phyloP scores from a whole-genome alignment of 768 basidiomycete species.

The Candolleomyces eurysporus region DNA sequence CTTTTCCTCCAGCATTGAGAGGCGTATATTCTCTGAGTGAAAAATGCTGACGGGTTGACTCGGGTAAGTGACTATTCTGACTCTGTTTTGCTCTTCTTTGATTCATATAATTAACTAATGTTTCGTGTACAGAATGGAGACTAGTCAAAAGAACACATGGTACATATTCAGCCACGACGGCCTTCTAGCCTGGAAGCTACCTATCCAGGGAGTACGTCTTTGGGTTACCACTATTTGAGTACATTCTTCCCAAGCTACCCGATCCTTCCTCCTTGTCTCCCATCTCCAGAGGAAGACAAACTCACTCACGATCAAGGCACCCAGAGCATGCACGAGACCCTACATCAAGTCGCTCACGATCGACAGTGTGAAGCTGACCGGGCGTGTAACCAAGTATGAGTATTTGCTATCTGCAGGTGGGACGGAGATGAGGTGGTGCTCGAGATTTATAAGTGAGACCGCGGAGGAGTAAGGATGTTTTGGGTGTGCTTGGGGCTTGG shows the following conservation, averaged over 20 bases:
- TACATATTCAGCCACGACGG: slow-evolving; percentile 79
- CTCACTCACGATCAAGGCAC: slow-evolving; percentile 51
- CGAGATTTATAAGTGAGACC: slow-evolving; percentile 58
- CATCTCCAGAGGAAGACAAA: slow-evolving; percentile 15
- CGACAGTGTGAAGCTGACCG: slow-evolving; percentile 43
- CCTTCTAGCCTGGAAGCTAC: slow-evolving; percentile 84
- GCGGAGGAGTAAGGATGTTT: too few relatives aligned
- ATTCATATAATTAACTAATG: not conserved
- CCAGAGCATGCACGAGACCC: slow-evolving; percentile 54
- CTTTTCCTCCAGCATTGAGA: too few relatives aligned
- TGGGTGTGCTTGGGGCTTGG: too few relatives aligned
- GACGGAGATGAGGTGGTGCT: slow-evolving; percentile 59
- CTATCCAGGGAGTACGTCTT: slow-evolving; percentile 73
- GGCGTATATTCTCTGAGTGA: too few relatives aligned
- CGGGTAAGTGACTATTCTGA: slow-evolving; percentile 46
- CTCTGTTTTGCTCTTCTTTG: not conserved
- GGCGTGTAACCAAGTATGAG: slow-evolving; percentile 58
- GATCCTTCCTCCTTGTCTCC: slow-evolving; percentile 19
- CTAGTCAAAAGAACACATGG: slow-evolving; percentile 91
- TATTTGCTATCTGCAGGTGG: too few relatives aligned
- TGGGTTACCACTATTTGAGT: slow-evolving; percentile 61
- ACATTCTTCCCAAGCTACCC: slow-evolving; percentile 57
- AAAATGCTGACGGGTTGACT: slow-evolving; percentile 69
- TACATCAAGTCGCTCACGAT: too few relatives aligned
- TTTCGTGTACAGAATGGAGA: slow-evolving; percentile 66